Evolutionary conservation across 2,329 filamentous ascomycete genomes (phyloP).

Genomic region (Malbranchea zuffiana): DNA sequence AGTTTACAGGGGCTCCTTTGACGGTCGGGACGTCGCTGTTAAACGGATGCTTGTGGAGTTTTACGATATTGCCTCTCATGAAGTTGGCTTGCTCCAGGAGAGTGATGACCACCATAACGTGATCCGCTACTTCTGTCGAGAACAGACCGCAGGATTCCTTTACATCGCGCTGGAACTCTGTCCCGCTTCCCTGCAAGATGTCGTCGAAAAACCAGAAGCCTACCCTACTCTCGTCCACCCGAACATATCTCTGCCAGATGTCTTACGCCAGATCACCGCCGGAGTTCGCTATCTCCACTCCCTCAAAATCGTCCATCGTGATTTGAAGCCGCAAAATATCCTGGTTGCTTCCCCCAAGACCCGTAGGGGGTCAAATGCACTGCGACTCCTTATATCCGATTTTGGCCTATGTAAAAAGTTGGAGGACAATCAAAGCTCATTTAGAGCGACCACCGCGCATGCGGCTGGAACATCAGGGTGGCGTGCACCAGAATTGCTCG

Average conservation of each 20-base stretch:
- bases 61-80: constrained; percentile 87
- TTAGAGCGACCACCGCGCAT: constrained; percentile 86
- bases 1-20: constrained; percentile 89
- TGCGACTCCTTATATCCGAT: constrained; percentile 89
- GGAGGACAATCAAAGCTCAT: constrained; percentile 86
- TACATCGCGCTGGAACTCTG: constrained; percentile 95
- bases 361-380: constrained; percentile 44
- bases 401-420: constrained; percentile 97
- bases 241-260: constrained; percentile 63
- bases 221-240: constrained; percentile 55
- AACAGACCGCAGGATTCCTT: constrained; percentile 76
- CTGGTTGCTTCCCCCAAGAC: constrained; percentile 59
- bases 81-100: constrained; percentile 79
- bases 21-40: constrained; percentile 83
- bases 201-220: constrained; percentile 63
- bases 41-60: constrained; percentile 96
- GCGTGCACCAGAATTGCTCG: constrained; percentile 86
- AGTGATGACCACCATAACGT: constrained; percentile 96
- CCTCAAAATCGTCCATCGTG: constrained; percentile 88
- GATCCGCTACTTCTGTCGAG: constrained; percentile 90
- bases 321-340: constrained; percentile 96
- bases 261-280: constrained; percentile 79
- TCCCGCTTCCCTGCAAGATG: constrained; percentile 82
- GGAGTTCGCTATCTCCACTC: constrained; percentile 83
- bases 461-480: constrained; percentile 89